phyloP scores from a whole-genome alignment of 345 rosid species.

The Reutealis trisperma region DNA sequence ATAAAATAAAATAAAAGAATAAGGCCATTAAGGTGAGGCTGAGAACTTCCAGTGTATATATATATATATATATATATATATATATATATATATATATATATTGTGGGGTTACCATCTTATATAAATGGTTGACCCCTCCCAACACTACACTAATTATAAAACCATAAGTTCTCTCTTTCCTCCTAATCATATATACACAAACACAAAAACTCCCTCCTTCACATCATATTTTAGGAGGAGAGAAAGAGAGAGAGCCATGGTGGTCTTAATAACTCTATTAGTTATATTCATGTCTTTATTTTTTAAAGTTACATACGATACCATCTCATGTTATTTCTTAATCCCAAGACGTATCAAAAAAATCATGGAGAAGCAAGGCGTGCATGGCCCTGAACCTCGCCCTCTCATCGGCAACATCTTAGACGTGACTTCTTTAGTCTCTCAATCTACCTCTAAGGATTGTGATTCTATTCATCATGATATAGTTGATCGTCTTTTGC shows the following conservation, averaged over 20 bases:
- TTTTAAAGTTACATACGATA: slow-evolving; percentile 47
- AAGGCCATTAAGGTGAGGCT: too few relatives aligned
- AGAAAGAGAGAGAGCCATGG: slow-evolving; percentile 15
- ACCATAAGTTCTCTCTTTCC: too few relatives aligned
- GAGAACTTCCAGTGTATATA: too few relatives aligned
- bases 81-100: too few relatives aligned
- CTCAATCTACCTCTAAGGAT: slow-evolving; percentile 61
- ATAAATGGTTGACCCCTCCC: too few relatives aligned
- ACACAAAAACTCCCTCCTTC: too few relatives aligned
- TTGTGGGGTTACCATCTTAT: too few relatives aligned
- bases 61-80: too few relatives aligned
- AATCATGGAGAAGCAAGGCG: slow-evolving; percentile 81
- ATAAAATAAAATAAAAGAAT: too few relatives aligned
- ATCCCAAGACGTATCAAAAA: slow-evolving; percentile 77
- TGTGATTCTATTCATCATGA: slow-evolving; percentile 64
- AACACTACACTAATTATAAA: too few relatives aligned
- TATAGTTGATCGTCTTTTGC: slow-evolving; percentile 75
- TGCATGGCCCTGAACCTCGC: slow-evolving; percentile 80
- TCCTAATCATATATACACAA: too few relatives aligned
- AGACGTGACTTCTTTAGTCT: slow-evolving; percentile 62
- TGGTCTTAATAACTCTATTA: slow-evolving; percentile 22
- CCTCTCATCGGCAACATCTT: slow-evolving; percentile 73
- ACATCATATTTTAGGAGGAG: not conserved
- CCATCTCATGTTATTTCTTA: slow-evolving; percentile 62
- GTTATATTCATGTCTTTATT: slow-evolving; percentile 33